Evolutionary conservation across 2,329 filamentous ascomycete species (phyloP).

Genomic region (Chalaropsis ovoidea): DNA sequence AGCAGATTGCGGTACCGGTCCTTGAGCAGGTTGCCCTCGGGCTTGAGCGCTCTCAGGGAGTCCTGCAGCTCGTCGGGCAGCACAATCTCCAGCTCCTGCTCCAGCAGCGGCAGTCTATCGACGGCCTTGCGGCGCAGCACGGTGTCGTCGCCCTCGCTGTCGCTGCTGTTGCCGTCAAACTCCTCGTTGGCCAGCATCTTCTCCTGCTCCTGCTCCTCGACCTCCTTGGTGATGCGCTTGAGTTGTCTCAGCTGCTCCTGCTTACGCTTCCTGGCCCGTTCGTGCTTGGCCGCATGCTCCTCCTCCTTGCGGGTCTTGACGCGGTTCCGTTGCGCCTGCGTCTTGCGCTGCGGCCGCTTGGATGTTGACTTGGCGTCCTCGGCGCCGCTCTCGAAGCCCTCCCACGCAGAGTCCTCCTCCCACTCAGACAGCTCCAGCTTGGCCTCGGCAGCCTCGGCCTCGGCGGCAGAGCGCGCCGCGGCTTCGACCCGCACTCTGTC

Average conservation of each 20-base stretch:
- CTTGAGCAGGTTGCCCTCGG: constrained; percentile 88
- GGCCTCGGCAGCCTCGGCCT: constrained; percentile 63
- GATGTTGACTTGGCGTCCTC: constrained; percentile 60
- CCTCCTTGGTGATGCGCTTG: constrained; percentile 57
- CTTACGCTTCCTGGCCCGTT: constrained; percentile 62
- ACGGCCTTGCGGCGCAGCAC: constrained; percentile 61
- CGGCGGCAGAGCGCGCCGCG: constrained; percentile 57
- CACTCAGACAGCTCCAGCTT: constrained; percentile 56
- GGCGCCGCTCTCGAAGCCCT: constrained; percentile 72
- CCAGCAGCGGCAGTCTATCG: constrained; percentile 55
- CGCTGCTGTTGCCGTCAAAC: constrained; percentile 34
- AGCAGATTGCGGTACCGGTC: constrained; percentile 86
- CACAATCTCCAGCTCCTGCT: constrained; percentile 70
- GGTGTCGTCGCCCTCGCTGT: constrained; percentile 51
- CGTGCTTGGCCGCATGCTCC: constrained; percentile 65
- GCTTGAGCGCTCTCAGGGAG: constrained; percentile 70
- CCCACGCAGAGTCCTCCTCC: constrained; percentile 88
- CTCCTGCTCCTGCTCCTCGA: constrained; percentile 49
- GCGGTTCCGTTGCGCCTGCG: constrained; percentile 74
- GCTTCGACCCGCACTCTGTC: constrained; percentile 59
- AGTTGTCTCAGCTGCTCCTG: constrained; percentile 62
- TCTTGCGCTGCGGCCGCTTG: constrained; percentile 77
- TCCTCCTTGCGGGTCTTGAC: constrained; percentile 81
- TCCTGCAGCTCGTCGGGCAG: constrained; percentile 76
- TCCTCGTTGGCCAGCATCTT: constrained; percentile 34